Conservation (phyloP, 345 rosid species). For the Mercurialis annua region DNA sequence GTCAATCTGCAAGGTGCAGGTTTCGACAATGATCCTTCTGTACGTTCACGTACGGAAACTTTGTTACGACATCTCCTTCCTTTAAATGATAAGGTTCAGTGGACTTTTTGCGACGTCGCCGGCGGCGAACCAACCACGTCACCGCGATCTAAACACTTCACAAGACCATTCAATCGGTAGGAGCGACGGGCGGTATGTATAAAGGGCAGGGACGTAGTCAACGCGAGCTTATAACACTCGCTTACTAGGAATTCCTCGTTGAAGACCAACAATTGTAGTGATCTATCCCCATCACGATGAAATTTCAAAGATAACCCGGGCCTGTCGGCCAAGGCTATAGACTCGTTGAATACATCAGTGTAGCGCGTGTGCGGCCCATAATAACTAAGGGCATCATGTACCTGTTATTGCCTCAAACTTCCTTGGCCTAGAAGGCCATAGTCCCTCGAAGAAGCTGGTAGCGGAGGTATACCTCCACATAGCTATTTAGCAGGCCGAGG, state of each 20-base stretch:
- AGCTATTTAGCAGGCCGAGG: not conserved
- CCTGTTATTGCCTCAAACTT: not conserved
- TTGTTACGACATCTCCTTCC: too few relatives aligned
- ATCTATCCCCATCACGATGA: slow-evolving; percentile 2
- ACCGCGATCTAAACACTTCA: too few relatives aligned
- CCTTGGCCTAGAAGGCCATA: too few relatives aligned
- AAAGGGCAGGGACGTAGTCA: not conserved
- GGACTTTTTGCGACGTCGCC: too few relatives aligned
- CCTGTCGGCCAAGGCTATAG: slow-evolving; percentile 5
- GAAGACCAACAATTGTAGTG: not conserved
- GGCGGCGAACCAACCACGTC: too few relatives aligned
- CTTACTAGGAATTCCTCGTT: slow-evolving; percentile 1
- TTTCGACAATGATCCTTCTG: too few relatives aligned
- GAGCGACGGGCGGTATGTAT: not conserved
- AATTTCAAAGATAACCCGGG: slow-evolving; percentile 2
- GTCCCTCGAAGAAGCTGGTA: too few relatives aligned
- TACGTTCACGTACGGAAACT: too few relatives aligned
- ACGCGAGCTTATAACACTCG: not conserved
- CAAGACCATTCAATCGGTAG: too few relatives aligned
- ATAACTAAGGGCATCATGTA: slow-evolving; percentile 20
- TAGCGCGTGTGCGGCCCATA: slow-evolving; percentile 23
- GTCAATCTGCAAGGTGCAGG: too few relatives aligned
- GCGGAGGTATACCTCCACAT: too few relatives aligned
- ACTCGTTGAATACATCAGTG: slow-evolving; percentile 16
- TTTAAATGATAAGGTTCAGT: too few relatives aligned